Base-by-base conservation (phyloP, 371 early-diverging fungal genomes). In the Apophysomyces variabilis region DNA sequence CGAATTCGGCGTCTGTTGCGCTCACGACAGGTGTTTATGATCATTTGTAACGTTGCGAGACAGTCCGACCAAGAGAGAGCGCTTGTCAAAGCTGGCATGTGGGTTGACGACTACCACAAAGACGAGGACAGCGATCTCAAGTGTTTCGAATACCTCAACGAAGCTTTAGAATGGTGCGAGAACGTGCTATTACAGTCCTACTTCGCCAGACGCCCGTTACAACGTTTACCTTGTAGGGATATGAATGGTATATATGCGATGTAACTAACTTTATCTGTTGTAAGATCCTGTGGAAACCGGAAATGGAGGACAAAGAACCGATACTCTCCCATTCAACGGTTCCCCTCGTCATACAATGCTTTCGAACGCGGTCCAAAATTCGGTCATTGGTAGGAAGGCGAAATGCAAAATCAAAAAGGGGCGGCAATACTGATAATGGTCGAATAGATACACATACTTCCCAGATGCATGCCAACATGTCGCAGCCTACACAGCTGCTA, bases 111-210 rank as follows among this genome's bases (percentile, higher is more conserved):
- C 35, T 65, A 77, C 43, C 71, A 76, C 1, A 60, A 76, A 7
- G 66, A 70, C 12, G 64, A 66, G 35, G 83, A 85, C 45, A 80
- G 68, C 66, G 75, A 83, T 66, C 80, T 92, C 26, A 89, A 92
- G 61, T 85, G 86, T 46, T 97, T 96, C 77, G 87, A 87, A 7
- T 86, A 85, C 13, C 74, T 93, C 8, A 93, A 96, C 71, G 91
- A 91, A 62, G 93, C 96, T 0, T 80, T 98, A 12, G 98, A 98
- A 79, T 96, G 95, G 91, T 96, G 96, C 66, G 98, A 98, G 72
- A 98, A 98, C 75, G 77, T 84, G 37, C 70, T 97, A 35, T 73
- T 98, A 47, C 84, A 86, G 61, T 84, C 84, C 26, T 92, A 89
- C 67, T 95, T 94, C 68, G 69, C 68, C 44, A 75, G 77, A 26